phyloP scores from a whole-genome alignment of 2,329 filamentous ascomycete genomes.

The Fusarium tanahbumbuense region DNA sequence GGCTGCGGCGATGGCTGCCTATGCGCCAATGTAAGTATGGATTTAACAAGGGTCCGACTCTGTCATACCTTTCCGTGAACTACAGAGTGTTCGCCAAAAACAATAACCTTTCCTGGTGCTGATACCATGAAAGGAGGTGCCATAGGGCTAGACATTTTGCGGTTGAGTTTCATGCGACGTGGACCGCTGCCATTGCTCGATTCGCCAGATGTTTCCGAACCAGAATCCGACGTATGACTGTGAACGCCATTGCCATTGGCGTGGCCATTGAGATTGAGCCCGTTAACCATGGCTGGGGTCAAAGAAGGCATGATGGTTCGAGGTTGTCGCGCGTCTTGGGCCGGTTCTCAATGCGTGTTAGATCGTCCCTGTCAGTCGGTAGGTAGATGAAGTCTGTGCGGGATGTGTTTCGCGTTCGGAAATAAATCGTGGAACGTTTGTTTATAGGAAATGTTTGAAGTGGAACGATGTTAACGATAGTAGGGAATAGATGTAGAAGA shows the following conservation, averaged over 20 bases:
- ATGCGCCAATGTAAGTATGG: constrained; percentile 37
- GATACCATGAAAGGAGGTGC: constrained; percentile 97
- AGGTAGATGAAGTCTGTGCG: constrained; percentile 18
- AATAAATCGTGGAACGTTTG: neutral
- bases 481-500: neutral
- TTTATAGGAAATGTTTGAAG: neutral
- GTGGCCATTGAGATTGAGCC: constrained; percentile 43
- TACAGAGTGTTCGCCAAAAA: constrained; percentile 98
- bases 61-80: constrained; percentile 85
- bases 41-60: neutral
- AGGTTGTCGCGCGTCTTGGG: constrained; percentile 24
- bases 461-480: constrained; percentile 10
- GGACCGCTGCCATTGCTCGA: constrained; percentile 51
- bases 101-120: constrained; percentile 96
- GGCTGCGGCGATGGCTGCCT: constrained; percentile 92
- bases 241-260: constrained; percentile 14
- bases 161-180: constrained; percentile 57
- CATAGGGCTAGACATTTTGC: constrained; percentile 73
- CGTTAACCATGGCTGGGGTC: constrained; percentile 40
- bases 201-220: constrained; percentile 43
- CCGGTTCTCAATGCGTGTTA: constrained; percentile 23
- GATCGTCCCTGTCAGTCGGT: constrained; percentile 10
- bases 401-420: neutral
- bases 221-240: constrained; percentile 41
- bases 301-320: constrained; percentile 39